Base-by-base conservation (phyloP, 148 eudicot species). In the Chenopodium album region DNA sequence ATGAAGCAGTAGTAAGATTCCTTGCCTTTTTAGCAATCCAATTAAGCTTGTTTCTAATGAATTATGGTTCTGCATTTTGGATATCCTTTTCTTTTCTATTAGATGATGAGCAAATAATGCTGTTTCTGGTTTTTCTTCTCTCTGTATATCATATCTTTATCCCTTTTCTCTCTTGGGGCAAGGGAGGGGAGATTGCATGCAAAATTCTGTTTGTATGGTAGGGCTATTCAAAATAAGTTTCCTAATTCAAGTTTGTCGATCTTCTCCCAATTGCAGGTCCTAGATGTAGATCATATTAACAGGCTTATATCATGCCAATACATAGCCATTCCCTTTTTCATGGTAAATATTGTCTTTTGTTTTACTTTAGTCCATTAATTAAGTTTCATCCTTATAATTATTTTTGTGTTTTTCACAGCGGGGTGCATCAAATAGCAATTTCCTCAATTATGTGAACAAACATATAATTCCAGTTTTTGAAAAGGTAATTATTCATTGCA, bases 391-490 rank as follows among this genome's bases (percentile, higher is more conserved):
- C 59, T 6, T 71, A 11, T 48, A 37, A 74, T 70, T 26, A 29
- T 68, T 34, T 48, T 69, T 28, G 73, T 80, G 10, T 59, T 66
- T 70, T 78, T 71, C 54, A 76, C 97, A 95, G 99, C 87, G 92
- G 76, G 99, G 99, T 37, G 97, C 97, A 77, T 92, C 97, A 12
- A 94, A 89, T 84, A 94, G 97, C 94, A 93, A 91, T 81, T 95
- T 93, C 71, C 88, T 92, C 75, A 91, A 76, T 77, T 95, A 95
- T 85, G 84, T 95, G 85, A 89, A 87, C 91, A 92, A 92, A 81
- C 92, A 93, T 86, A 89, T 95, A 56, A 77, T 91, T 76, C 97
- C 98, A 47, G 94, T 93, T 80, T 89, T 95, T 88, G 93, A 93
- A 59, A 85, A 93, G 99, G 99, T 95, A 88, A 81, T 34, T 50